Conservation (phyloP, 1,284 basidiomycete species). For the Leccinum huronense region DNA sequence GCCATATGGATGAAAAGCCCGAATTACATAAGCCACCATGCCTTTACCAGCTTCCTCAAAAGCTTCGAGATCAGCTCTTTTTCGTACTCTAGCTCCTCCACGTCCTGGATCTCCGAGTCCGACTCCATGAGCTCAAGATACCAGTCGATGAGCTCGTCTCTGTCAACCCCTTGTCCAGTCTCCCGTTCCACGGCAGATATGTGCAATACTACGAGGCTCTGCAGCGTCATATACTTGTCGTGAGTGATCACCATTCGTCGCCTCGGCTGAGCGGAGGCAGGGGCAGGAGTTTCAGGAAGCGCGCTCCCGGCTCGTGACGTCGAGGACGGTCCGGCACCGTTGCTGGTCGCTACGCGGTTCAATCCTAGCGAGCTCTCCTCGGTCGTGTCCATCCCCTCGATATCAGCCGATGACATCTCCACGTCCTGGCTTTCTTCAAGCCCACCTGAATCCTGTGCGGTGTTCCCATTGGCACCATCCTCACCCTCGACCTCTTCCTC, state of each 20-base stretch:
- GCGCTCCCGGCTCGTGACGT: constrained; percentile 42
- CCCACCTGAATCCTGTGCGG: constrained; percentile 30
- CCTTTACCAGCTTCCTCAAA: constrained; percentile 87
- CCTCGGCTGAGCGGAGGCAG: constrained; percentile 46
- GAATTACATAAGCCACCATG: constrained; percentile 35
- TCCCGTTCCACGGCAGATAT: constrained; percentile 77
- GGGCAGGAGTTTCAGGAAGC: constrained; percentile 37
- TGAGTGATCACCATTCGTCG: constrained; percentile 90
- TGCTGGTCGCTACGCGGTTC: constrained; percentile 35
- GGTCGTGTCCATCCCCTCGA: constrained; percentile 57
- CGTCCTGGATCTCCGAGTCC: constrained; percentile 63
- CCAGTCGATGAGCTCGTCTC: constrained; percentile 93
- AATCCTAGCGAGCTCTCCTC: constrained; percentile 52
- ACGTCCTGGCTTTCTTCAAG: constrained; percentile 57
- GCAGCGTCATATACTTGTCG: constrained; percentile 91
- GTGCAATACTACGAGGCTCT: constrained; percentile 85
- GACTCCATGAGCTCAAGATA: constrained; percentile 90
- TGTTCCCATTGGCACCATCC: constrained; percentile 35
- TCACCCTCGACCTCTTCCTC: constrained; percentile 73
- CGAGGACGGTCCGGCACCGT: constrained; percentile 38
- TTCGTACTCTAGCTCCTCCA: constrained; percentile 92
- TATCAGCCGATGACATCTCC: constrained; percentile 60
- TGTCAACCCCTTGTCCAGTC: constrained; percentile 76
- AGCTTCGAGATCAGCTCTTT: constrained; percentile 89
- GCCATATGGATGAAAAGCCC: constrained; percentile 2